Evolutionary conservation across 2,329 filamentous ascomycete species (phyloP), one percentile per base, ranked within the genome.

Genomic region (Hortaea werneckii): DNA sequence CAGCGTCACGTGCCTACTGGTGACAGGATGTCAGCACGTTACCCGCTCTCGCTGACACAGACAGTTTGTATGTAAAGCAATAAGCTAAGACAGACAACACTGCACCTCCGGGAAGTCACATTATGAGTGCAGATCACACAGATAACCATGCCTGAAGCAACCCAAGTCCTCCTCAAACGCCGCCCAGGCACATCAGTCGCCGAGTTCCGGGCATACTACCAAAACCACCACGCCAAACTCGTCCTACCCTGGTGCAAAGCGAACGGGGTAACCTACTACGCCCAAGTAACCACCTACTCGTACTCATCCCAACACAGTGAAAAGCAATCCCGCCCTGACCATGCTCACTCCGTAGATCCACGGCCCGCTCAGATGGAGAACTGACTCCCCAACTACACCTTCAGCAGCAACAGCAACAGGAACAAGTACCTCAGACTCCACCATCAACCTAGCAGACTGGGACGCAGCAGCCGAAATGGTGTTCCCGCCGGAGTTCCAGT

Each of bases 401-500:
- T n/a, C 30, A 13, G 8, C 37, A 10, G 7, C 37, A 13, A 8
- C 6, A 39, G 13, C 9, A 11, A 39, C n/a, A n/a, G n/a, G n/a
- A n/a, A 20, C 20, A 20, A 20, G 20, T 20, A 4, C 20, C 20
- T 20, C 20, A n/a, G 29, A 40, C 9, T 34, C 32, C 27, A 32
- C 28, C n/a, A 38, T 49, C 42, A 29, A 46, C 10, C 45, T 52
- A 4, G 40, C 29, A 10, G 44, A 52, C 7, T 52, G 50, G 50
- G 50, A 52, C 28, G 50, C 50, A 28, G 42, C 42, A 5, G 47
- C 35, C n/a, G 47, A 50, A 27, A 42, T 52, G 42, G 29, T 27
- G 8, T 48, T 50, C 20, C 38, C 45, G 6, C 12, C 12, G 6
- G 26, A 29, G 5, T 35, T 12, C 28, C 37, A 40, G 9, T 43